Percentiles rank a stretch among this genome's conserved stretches.
These are phyloP conservation scores for Candida quercuum DNA, from an alignment of 805 yeast genomes.

Conservation along the genomic window DNA sequence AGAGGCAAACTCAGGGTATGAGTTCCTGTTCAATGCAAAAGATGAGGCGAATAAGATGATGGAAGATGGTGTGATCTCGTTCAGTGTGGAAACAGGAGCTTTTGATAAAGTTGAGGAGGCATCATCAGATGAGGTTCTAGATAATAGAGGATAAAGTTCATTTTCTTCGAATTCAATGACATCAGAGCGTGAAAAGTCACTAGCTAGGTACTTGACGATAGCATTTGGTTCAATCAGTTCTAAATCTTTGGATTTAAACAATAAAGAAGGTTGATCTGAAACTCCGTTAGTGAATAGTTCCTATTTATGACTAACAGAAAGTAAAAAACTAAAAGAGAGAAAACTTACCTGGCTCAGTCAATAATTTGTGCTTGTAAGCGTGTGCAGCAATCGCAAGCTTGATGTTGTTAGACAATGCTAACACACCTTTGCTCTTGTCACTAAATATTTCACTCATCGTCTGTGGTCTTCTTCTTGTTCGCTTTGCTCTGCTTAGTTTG, in stretches of 20 bases:
- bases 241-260: slow-evolving; percentile 19
- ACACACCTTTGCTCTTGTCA: slow-evolving; percentile 18
- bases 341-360: slow-evolving; percentile 22
- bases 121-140: slow-evolving; percentile 26
- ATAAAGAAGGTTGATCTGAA: slow-evolving; percentile 19
- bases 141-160: slow-evolving; percentile 35
- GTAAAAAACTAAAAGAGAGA: not conserved
- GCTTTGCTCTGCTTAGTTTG: no score
- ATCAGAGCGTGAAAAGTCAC: slow-evolving; percentile 36
- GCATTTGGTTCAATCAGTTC: slow-evolving; percentile 63
- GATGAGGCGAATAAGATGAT: slow-evolving; percentile 55
- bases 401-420: slow-evolving; percentile 21
- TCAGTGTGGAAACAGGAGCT: slow-evolving; percentile 20
- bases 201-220: slow-evolving; percentile 56
- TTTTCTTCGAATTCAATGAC: slow-evolving; percentile 40
- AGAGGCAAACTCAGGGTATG: slow-evolving; percentile 23
- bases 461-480: no score
- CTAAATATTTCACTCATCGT: slow-evolving; percentile 15
- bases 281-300: slow-evolving; percentile 1
- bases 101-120: slow-evolving; percentile 9
- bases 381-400: slow-evolving; percentile 24
- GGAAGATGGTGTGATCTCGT: slow-evolving; percentile 40
- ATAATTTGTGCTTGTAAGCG: slow-evolving; percentile 14
- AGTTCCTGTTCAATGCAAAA: slow-evolving; percentile 35
- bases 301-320: not conserved